Percentiles rank a stretch among this genome's conserved stretches.
Conservation (phyloP, 495 filamentous ascomycete species). For the Venustampulla echinocandica region DNA sequence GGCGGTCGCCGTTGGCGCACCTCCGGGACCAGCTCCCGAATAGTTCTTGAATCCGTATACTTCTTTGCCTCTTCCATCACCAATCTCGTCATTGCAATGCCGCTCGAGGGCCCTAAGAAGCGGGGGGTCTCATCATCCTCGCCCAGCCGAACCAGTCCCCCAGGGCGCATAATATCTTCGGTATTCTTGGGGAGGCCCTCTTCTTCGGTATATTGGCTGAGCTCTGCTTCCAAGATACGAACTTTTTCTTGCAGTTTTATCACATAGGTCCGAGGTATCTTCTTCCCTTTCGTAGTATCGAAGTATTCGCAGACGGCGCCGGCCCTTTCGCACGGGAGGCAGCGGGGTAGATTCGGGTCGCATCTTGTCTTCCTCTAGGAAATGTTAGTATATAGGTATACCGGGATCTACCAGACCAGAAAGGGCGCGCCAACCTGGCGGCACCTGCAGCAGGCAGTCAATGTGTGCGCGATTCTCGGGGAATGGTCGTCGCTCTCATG, state of each 20-base stretch:
- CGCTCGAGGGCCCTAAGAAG: conserved; percentile 85
- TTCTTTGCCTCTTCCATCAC: conserved; percentile 93
- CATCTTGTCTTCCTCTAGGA: conserved; percentile 84
- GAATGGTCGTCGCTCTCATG: conserved; percentile 36
- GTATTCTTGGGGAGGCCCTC: conserved; percentile 56
- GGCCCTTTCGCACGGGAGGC: conserved; percentile 84
- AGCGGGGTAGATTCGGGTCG: conserved; percentile 82
- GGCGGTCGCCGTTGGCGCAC: conserved; percentile 27
- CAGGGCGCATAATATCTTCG: conserved; percentile 73
- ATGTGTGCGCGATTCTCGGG: conserved; percentile 65
- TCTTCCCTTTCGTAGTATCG: conserved; percentile 70
- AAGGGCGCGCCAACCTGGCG: conserved; percentile 62
- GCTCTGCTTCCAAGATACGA: conserved; percentile 65
- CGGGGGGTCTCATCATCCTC: conserved; percentile 73
- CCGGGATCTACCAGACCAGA: background rate
- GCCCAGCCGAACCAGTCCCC: conserved; percentile 70
- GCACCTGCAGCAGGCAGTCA: conserved; percentile 82
- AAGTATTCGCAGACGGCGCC: conserved; percentile 88
- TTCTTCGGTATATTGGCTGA: conserved; percentile 53
- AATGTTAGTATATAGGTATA: conserved; percentile 10
- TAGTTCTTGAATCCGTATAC: conserved; percentile 72
- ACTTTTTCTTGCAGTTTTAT: conserved; percentile 78
- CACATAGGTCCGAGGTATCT: conserved; percentile 78
- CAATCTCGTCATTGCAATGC: conserved; percentile 84
- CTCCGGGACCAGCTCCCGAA: conserved; percentile 79